A percentile compares a stretch with the other conserved stretches of the same genome.
Evolutionary conservation across 2,329 filamentous ascomycete species (phyloP).

Genomic region (Leptographium galeiforme): DNA sequence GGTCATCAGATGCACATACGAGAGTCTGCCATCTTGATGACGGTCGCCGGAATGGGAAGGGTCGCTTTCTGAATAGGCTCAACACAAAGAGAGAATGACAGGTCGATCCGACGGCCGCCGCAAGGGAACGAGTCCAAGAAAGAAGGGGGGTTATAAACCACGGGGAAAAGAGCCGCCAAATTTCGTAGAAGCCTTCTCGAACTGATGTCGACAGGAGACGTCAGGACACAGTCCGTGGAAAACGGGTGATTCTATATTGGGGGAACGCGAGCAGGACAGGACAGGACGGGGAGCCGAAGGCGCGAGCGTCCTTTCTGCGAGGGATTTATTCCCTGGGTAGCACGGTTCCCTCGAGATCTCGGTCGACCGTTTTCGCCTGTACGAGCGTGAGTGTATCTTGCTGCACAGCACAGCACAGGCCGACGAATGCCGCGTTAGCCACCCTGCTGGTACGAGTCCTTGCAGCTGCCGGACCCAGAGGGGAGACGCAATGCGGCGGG

Average conservation of each 20-base stretch:
- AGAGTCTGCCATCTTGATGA: background rate
- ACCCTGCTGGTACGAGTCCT: background rate
- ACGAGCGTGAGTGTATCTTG: background rate
- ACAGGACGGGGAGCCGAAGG: background rate
- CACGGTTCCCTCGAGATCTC: background rate
- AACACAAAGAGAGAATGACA: background rate
- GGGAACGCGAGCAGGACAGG: background rate
- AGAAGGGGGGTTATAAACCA: background rate
- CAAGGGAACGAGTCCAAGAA: background rate
- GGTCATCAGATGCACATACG: background rate
- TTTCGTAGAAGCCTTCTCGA: background rate
- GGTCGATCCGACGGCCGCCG: background rate
- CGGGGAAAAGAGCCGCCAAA: background rate
- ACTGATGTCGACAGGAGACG: background rate
- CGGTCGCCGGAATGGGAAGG: background rate
- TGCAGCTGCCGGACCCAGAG: background rate
- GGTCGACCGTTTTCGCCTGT: background rate
- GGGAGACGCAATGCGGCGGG: background rate
- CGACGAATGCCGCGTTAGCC: constrained; percentile 2
- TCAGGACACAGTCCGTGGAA: background rate
- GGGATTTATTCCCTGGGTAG: background rate
- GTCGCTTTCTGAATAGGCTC: background rate
- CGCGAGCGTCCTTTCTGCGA: background rate
- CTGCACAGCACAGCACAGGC: background rate
- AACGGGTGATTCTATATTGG: background rate